Evolutionary conservation across 257 asterid species (phyloP).

Genomic region (Cinchona pubescens): DNA sequence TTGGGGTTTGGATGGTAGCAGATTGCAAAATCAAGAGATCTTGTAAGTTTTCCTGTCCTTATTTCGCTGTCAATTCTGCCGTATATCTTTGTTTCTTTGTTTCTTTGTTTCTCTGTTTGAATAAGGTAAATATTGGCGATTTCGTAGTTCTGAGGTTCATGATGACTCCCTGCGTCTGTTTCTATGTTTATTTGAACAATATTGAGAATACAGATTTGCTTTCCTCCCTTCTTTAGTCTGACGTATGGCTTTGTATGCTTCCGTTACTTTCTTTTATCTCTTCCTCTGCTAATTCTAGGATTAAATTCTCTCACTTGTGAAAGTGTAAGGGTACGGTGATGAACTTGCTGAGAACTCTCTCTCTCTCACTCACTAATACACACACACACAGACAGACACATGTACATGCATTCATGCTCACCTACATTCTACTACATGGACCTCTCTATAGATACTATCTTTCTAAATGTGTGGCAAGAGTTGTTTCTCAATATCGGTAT

Average conservation of each 20-base stretch:
- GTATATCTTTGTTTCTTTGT: background rate
- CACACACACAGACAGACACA: no score
- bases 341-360: background rate
- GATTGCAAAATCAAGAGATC: conserved; percentile 45
- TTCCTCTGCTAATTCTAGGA: background rate
- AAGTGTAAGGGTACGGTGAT: background rate
- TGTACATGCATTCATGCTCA: no score
- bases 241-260: background rate
- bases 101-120: no score
- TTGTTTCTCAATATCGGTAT: background rate
- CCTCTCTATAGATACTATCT: no score
- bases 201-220: background rate
- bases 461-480: background rate
- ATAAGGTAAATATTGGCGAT: background rate
- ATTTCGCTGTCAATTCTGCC: background rate
- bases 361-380: background rate
- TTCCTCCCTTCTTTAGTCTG: background rate
- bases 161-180: background rate
- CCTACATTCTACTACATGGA: no score
- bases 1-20: conserved; percentile 54
- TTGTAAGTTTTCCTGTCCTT: conserved; percentile 38
- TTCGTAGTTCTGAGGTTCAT: no score
- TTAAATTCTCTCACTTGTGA: background rate
- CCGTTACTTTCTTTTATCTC: background rate
- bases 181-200: background rate